Evolutionary conservation across 805 yeast species (phyloP), one percentile per base, ranked within the genome.

Genomic region (Ogataea nonfermentans): DNA sequence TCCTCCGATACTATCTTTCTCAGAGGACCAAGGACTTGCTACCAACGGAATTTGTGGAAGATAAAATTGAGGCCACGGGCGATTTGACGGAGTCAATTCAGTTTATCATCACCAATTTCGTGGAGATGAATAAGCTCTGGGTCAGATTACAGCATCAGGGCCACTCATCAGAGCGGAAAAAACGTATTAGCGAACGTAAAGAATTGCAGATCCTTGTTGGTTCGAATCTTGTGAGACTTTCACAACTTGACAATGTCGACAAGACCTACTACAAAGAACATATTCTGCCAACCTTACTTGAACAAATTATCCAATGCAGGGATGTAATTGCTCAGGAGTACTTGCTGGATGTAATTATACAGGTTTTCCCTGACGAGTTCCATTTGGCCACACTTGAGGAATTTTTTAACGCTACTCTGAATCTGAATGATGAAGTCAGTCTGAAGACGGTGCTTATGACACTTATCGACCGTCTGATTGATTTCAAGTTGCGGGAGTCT

Each of bases 71-170:
- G 12, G 29, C 50, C 4, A 37, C 56, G 26, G 51, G 76, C 4
- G 56, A 74, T 49, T 66, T 82, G 34, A 67, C 74, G 33, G 89
- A 83, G 47, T 79, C 90, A 2, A 83, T 88, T 29, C 79, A 81
- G 42, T 91, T 90, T 56, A 76, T 90, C 24, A 73, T 87, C 37
- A 78, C 86, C 13, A 93, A 93, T 60, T 93, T 93, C 60, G 80
- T 91, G 41, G 99, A 93, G 61, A 93, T 93, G 99, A 93, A 93
- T 67, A 93, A 93, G 62, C 70, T 93, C 32, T 93, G 99, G 99
- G 98, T 93, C 4, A 75, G 99, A 36, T 68, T 90, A 49, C 98
- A 91, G 64, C 96, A 90, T 59, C 96, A 89, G 62, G 98, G 98
- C 2, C 96, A 88, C 46, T 77, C 91, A 3, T 75, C 84, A 29